These are phyloP conservation scores for Debaryomyces singareniensis DNA, from an alignment of 1,139 yeast genomes.

Conservation along the genomic window DNA sequence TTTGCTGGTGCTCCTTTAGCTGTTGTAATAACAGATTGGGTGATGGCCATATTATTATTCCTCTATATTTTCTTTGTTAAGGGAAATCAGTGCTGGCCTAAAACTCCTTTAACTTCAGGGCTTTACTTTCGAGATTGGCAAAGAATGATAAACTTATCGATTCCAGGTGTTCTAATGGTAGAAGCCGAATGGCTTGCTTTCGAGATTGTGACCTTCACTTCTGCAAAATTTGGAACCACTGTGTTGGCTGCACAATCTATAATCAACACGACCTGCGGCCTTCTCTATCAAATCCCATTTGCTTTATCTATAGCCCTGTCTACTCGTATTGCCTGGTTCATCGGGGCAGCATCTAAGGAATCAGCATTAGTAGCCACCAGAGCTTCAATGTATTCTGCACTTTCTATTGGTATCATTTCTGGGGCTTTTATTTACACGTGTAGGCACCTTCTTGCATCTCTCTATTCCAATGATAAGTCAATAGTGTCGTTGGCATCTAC, in stretches of 20 bases:
- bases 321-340: conserved; percentile 70
- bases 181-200: conserved; percentile 68
- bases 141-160: conserved; percentile 44
- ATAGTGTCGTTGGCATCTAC: conserved; percentile 47
- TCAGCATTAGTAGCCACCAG: conserved; percentile 40
- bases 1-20: conserved; percentile 73
- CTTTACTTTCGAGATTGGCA: conserved; percentile 46
- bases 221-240: conserved; percentile 59
- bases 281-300: conserved; percentile 68
- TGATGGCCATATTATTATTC: conserved; percentile 49
- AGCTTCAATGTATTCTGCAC: conserved; percentile 36
- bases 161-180: conserved; percentile 61
- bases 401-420: conserved; percentile 37
- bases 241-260: conserved; percentile 71
- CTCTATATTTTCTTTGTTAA: conserved; percentile 41
- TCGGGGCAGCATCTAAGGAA: conserved; percentile 60
- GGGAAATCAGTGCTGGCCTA: conserved; percentile 56
- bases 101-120: conserved; percentile 30
- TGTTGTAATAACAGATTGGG: conserved; percentile 63
- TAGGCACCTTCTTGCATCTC: conserved; percentile 35
- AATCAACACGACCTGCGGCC: conserved; percentile 60
- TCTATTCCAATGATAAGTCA: conserved; percentile 44
- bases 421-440: conserved; percentile 30
- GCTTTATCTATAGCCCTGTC: conserved; percentile 71
- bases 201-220: conserved; percentile 56